Evolutionary conservation across 805 yeast genomes (phyloP), one percentile per base, ranked within the genome.

Genomic region (Schwanniomyces sp.): DNA sequence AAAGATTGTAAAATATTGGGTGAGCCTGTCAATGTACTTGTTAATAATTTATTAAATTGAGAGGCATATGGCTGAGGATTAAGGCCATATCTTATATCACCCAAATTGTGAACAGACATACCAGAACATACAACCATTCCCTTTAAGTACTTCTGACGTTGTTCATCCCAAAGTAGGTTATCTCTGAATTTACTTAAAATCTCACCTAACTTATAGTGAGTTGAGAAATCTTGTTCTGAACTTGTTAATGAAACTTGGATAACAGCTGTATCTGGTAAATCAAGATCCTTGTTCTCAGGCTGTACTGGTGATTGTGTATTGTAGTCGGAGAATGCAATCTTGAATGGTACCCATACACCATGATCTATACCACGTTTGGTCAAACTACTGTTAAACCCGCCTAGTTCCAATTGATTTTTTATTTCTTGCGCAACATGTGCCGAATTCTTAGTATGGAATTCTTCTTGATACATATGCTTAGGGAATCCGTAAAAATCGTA

Each of bases 401-500:
- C 52, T 6, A 59, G 54, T 10, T 55, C 53, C 17, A 86, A 66
- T 2, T 72, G 61, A 2, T 67, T 56, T 26, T 70, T 66, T 18
- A 87, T 66, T 44, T 72, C 66, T 16, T 70, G 45, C 0, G 88
- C 80, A 4, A 85, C 47, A 8, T 56, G 55, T 0, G 60, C 43
- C 44, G 78, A 74, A 39, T 75, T 75, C 43, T 66, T 63, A 2
- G 86, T 66, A 46, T 78, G 85, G 64, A 86, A 88, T 54, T 77
- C 69, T 55, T 84, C 86, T 37, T 74, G 50, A 66, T 87, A 88
- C 79, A 83, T 79, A 53, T 78, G 68, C 2, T 67, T 62, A 0
- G 91, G 92, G 60, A 88, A 88, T 4, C 88, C 88, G 56, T 78
- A 80, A 56, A 87, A 88, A 61, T 88, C 95, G 62, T 88, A 88